phyloP scores from a whole-genome alignment of 2,329 filamentous ascomycete species.

The Sclerotinia spermophila region DNA sequence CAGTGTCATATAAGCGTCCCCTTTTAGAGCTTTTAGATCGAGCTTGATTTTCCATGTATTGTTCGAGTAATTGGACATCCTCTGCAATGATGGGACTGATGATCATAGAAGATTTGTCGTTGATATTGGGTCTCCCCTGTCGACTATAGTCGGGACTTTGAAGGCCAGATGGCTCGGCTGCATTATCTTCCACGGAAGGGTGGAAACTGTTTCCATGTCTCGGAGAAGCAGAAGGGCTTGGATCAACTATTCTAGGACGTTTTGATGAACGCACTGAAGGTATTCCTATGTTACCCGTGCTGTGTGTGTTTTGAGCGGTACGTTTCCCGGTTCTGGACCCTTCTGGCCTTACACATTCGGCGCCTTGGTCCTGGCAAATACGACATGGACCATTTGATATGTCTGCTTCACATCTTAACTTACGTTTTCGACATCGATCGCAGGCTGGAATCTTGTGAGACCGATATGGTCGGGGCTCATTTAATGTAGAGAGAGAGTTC shows the following conservation, averaged over 20 bases:
- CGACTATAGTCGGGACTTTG: not conserved
- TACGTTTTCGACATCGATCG: conserved; percentile 10
- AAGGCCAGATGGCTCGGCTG: not conserved
- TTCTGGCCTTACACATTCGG: not conserved
- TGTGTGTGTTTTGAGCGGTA: too few species aligned
- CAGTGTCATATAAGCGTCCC: not conserved
- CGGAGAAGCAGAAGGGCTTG: not conserved
- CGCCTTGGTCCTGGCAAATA: not conserved
- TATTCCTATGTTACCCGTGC: not conserved
- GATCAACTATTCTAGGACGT: not conserved
- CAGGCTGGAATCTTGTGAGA: conserved; percentile 1
- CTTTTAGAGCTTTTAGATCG: conserved; percentile 26
- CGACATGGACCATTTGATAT: not conserved
- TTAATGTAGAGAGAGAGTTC: not conserved
- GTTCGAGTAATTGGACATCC: conserved; percentile 58
- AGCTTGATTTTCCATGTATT: conserved; percentile 48
- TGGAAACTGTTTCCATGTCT: not conserved
- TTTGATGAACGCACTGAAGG: not conserved
- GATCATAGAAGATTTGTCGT: conserved; percentile 38
- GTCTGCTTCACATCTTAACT: conserved; percentile 4
- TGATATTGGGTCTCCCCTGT: not conserved
- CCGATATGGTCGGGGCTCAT: not conserved
- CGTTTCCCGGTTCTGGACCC: not conserved
- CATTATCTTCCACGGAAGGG: not conserved
- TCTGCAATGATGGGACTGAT: conserved; percentile 57